Percentiles rank a stretch among this genome's conserved stretches.
Evolutionary conservation across 352 stramenopile species (phyloP).

Genomic region (Phytophthora pisi): DNA sequence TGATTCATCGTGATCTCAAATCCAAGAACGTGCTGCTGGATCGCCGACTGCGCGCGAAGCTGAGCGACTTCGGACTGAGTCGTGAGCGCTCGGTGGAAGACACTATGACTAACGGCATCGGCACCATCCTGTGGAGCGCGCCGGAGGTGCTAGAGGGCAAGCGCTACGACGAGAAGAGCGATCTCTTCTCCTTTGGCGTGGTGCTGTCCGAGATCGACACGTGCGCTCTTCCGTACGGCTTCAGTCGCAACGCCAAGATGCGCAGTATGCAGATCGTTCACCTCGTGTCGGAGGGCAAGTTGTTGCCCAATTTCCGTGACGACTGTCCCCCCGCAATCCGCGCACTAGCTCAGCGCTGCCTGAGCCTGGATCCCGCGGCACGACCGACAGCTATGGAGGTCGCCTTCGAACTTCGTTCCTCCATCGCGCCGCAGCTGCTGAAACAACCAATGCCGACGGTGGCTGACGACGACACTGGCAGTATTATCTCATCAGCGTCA

Average conservation of each 20-base stretch:
- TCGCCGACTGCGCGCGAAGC: constrained; percentile 62
- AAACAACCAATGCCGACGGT: constrained; percentile 26
- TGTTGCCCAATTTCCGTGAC: constrained; percentile 75
- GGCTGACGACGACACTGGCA: constrained; percentile 19
- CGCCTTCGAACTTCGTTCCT: constrained; percentile 63
- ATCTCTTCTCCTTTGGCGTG: constrained; percentile 80
- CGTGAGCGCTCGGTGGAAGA: constrained; percentile 69
- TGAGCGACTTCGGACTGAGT: constrained; percentile 78
- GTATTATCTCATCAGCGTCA: constrained; percentile 23
- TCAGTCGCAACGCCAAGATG: constrained; percentile 70
- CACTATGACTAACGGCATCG: constrained; percentile 81
- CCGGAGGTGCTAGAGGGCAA: constrained; percentile 76
- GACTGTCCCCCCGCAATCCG: constrained; percentile 62
- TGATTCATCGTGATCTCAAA: constrained; percentile 79
- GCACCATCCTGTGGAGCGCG: constrained; percentile 77
- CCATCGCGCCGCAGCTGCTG: constrained; percentile 51
- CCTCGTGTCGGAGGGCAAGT: constrained; percentile 74
- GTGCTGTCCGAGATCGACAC: constrained; percentile 82
- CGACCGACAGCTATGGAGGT: constrained; percentile 76
- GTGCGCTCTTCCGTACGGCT: constrained; percentile 73
- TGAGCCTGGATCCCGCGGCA: constrained; percentile 64
- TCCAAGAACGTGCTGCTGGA: constrained; percentile 79
- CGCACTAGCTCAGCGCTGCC: constrained; percentile 58
- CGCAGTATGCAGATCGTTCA: constrained; percentile 87
- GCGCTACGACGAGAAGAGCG: constrained; percentile 78